Evolutionary conservation across 1,284 basidiomycete species (phyloP).

Genomic region (Mycena citricolor): DNA sequence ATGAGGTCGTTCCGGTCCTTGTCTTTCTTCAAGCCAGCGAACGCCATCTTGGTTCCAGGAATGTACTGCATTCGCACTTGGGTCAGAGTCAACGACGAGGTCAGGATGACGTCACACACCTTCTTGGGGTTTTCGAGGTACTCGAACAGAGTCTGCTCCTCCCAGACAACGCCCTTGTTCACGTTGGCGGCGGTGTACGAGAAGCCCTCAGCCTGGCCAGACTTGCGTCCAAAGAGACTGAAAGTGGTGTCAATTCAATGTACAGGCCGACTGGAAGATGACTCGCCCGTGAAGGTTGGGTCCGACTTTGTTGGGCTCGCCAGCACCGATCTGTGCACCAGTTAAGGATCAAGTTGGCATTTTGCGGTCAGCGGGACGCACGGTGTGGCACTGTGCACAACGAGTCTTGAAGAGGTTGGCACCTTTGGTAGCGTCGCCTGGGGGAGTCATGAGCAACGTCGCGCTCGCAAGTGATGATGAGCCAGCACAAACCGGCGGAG

Average conservation of each 20-base stretch:
- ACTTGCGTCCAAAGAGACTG: slow-evolving; percentile 84
- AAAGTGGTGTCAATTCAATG: slow-evolving; percentile 7
- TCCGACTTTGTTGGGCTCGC: slow-evolving; percentile 87
- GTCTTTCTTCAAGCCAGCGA: slow-evolving; percentile 95
- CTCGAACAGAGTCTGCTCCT: slow-evolving; percentile 86
- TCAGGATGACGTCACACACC: slow-evolving; percentile 50
- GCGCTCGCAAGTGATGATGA: slow-evolving; percentile 7
- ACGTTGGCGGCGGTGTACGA: slow-evolving; percentile 96
- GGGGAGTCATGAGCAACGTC: neutral
- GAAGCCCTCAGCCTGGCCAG: slow-evolving; percentile 86
- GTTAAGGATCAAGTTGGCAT: too few species aligned
- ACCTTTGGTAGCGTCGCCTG: slow-evolving; percentile 88
- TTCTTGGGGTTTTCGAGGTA: slow-evolving; percentile 98
- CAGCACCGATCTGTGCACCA: slow-evolving; percentile 51
- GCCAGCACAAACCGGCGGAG: slow-evolving; percentile 11
- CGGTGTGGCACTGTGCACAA: slow-evolving; percentile 97
- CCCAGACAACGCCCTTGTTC: slow-evolving; percentile 91
- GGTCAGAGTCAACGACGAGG: neutral
- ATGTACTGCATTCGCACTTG: slow-evolving; percentile 65
- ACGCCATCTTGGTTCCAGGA: slow-evolving; percentile 97
- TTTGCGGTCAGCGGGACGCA: too few species aligned
- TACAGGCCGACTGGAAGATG: slow-evolving; percentile 7
- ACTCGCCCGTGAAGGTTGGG: slow-evolving; percentile 92
- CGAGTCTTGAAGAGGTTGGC: slow-evolving; percentile 94
- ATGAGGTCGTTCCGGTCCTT: slow-evolving; percentile 93